Conservation (phyloP, 1,139 yeast species). For the Lipomyces yarrowii region DNA sequence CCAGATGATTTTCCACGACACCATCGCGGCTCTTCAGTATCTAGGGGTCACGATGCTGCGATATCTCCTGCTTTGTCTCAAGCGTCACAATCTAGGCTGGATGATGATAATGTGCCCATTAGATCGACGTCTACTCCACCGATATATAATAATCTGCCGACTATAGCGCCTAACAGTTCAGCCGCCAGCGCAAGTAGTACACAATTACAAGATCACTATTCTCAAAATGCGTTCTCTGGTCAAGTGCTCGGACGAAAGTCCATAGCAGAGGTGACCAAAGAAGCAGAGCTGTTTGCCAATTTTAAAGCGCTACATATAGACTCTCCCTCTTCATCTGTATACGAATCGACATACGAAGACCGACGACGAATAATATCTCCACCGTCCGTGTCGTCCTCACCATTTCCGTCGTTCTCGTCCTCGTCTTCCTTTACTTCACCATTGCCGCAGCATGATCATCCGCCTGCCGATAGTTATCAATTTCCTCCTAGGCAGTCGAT, state of each 20-base stretch:
- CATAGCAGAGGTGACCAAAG: conserved; percentile 28
- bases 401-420: conserved; percentile 10
- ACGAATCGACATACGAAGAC: conserved; percentile 8
- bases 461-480: conserved; percentile 6
- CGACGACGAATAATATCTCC: conserved; percentile 14
- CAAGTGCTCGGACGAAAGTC: conserved; percentile 12
- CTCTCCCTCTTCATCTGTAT: conserved; percentile 5
- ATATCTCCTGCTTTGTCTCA: conserved; percentile 27
- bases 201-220: conserved; percentile 12
- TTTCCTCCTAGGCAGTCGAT: conserved; percentile 17
- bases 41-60: conserved; percentile 11
- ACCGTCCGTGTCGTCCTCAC: conserved; percentile 6
- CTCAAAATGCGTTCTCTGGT: conserved; percentile 8
- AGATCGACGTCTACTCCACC: conserved; percentile 17
- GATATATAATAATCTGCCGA: conserved; percentile 5
- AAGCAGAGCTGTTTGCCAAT: conserved; percentile 26
- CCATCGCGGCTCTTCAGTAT: conserved; percentile 5
- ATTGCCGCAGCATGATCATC: conserved; percentile 7
- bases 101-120: conserved; percentile 13
- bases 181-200: conserved; percentile 10
- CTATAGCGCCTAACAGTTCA: conserved; percentile 1
- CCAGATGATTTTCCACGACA: conserved; percentile 4
- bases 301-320: conserved; percentile 20
- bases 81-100: conserved; percentile 16
- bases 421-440: conserved; percentile 10